A percentile compares a stretch with the other conserved stretches of the same genome.
Conservation (phyloP, 768 basidiomycete species). For the Clitopilus hobsonii region DNA sequence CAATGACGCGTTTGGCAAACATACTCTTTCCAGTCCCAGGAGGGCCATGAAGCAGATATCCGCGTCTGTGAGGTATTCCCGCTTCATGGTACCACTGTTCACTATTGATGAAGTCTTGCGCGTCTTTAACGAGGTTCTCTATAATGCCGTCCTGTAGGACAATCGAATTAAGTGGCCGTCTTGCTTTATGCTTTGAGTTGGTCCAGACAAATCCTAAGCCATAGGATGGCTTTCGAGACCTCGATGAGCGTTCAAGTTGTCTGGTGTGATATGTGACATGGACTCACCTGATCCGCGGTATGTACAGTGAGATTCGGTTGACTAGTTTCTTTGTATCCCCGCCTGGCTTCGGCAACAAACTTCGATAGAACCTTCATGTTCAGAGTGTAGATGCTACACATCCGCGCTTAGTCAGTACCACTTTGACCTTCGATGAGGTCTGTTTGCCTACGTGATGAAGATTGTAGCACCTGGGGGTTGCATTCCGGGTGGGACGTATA, state of each 20-base stretch:
- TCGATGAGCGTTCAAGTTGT: too few relatives aligned
- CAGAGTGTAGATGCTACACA: constrained; percentile 33
- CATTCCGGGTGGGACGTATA: constrained; percentile 8
- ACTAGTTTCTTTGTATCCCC: constrained; percentile 28
- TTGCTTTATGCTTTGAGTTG: constrained; percentile 40
- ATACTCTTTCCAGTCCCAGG: constrained; percentile 61
- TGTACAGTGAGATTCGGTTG: constrained; percentile 30
- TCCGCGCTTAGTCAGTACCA: too few relatives aligned
- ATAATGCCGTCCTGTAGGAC: constrained; percentile 44
- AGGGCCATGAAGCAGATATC: constrained; percentile 53
- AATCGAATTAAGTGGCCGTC: constrained; percentile 50
- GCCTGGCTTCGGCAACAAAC: constrained; percentile 30
- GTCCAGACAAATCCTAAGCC: constrained; percentile 37
- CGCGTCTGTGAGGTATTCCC: constrained; percentile 54
- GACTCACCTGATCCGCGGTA: constrained; percentile 25
- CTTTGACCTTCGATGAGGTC: neutral
- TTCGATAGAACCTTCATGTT: constrained; percentile 28
- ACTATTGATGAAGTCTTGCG: constrained; percentile 47
- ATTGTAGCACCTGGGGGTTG: constrained; percentile 16
- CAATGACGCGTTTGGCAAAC: too few relatives aligned
- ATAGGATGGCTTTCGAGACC: too few relatives aligned
- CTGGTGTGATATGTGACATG: too few relatives aligned
- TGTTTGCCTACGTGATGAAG: constrained; percentile 23
- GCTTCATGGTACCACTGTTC: constrained; percentile 54
- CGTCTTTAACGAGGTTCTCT: constrained; percentile 43